These are phyloP conservation scores for Microcos paniculata DNA, from an alignment of 345 rosid genomes.

Conservation along the genomic window DNA sequence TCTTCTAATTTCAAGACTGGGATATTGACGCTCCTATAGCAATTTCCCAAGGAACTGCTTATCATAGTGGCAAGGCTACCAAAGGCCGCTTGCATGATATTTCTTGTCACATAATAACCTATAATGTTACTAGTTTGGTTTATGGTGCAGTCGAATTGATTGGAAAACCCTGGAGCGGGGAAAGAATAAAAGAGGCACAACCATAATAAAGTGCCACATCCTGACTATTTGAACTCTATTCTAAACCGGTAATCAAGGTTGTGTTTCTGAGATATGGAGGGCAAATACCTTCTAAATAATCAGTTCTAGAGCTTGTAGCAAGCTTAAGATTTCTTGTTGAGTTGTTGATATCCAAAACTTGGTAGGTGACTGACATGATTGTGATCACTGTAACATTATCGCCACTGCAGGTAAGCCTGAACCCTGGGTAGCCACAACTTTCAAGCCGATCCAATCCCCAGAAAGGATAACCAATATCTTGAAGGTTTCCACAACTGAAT, in stretches of 20 bases:
- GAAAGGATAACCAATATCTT: slow-evolving; percentile 1
- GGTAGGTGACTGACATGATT: slow-evolving; percentile 9
- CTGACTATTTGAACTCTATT: not conserved
- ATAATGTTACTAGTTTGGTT: not conserved
- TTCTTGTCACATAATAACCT: not conserved
- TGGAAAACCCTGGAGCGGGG: not conserved
- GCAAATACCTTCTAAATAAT: slow-evolving; percentile 22
- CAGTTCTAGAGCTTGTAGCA: slow-evolving; percentile 21
- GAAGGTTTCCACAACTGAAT: not conserved
- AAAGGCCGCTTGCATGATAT: not conserved
- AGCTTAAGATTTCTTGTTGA: not conserved
- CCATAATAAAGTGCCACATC: not conserved
- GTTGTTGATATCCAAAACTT: slow-evolving; percentile 1
- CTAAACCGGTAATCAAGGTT: slow-evolving; percentile 3
- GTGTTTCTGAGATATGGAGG: slow-evolving; percentile 18
- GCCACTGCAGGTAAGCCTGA: slow-evolving; percentile 24
- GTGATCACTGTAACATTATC: slow-evolving; percentile 1
- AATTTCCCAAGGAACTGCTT: not conserved
- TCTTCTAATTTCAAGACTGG: not conserved
- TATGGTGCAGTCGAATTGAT: not conserved
- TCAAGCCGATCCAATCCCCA: not conserved
- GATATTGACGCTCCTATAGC: not conserved
- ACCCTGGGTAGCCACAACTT: slow-evolving; percentile 30
- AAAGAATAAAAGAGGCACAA: not conserved
- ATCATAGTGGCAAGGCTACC: not conserved